Conservation (phyloP, 2,329 filamentous ascomycete genomes). For the Remersonia thermophila region DNA sequence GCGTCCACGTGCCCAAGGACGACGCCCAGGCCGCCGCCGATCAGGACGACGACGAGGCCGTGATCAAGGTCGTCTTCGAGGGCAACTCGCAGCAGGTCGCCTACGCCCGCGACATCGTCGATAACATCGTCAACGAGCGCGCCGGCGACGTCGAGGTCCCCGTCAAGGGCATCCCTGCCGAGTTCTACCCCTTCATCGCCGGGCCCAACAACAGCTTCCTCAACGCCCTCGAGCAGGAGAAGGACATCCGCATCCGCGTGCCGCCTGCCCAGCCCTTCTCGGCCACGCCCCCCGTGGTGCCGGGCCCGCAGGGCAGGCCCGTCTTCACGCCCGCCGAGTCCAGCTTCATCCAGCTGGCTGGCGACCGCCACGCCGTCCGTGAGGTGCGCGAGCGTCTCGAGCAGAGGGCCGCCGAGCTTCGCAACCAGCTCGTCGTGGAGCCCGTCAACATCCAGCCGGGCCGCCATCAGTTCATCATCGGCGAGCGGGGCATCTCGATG, state of each 20-base stretch:
- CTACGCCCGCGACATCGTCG: constrained; percentile 70
- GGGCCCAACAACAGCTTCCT: constrained; percentile 60
- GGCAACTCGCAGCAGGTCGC: constrained; percentile 82
- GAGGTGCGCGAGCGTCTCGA: constrained; percentile 72
- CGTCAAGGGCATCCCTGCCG: constrained; percentile 71
- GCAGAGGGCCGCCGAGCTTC: constrained; percentile 61
- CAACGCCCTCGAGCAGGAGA: constrained; percentile 55
- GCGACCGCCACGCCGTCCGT: constrained; percentile 73
- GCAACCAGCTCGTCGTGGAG: constrained; percentile 62
- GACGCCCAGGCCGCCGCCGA: constrained; percentile 41
- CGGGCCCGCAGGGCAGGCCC: constrained; percentile 51
- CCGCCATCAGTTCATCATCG: constrained; percentile 89
- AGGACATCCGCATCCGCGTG: constrained; percentile 69
- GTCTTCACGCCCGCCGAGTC: constrained; percentile 60
- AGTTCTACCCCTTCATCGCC: constrained; percentile 92
- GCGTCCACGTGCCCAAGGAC: constrained; percentile 82
- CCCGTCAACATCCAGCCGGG: constrained; percentile 74
- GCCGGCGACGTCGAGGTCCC: constrained; percentile 71
- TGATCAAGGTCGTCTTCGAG: constrained; percentile 78
- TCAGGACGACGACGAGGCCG: constrained; percentile 68
- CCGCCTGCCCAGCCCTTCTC: constrained; percentile 70
- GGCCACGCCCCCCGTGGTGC: constrained; percentile 51
- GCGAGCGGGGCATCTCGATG: constrained; percentile 64
- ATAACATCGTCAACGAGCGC: constrained; percentile 77
- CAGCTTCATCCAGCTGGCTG: constrained; percentile 71